phyloP scores from a whole-genome alignment of 2,329 filamentous ascomycete genomes.

The Pseudogymnoascus sp. region DNA sequence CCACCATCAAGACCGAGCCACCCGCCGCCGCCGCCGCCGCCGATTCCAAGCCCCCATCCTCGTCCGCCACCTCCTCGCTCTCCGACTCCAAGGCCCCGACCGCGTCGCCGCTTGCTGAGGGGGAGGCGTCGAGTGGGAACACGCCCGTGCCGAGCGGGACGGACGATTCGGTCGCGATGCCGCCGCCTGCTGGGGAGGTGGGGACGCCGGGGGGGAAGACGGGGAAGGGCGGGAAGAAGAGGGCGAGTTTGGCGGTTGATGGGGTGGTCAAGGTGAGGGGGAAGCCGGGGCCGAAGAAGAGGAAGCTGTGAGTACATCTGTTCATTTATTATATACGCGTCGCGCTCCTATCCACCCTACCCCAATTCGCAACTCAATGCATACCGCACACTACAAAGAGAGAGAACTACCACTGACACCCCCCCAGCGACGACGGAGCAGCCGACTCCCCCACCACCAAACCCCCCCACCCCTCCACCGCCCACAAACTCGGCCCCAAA shows the following conservation, averaged over 20 bases:
- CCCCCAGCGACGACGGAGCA: slow-evolving; percentile 50
- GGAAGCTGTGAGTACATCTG: slow-evolving; percentile 67
- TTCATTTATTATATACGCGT: slow-evolving; percentile 1
- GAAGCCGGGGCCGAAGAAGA: slow-evolving; percentile 96
- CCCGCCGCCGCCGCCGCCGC: not conserved
- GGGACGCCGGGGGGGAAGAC: slow-evolving; percentile 44
- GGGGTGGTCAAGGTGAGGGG: slow-evolving; percentile 61
- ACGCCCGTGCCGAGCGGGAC: slow-evolving; percentile 50
- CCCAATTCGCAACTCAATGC: not conserved
- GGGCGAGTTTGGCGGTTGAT: slow-evolving; percentile 52
- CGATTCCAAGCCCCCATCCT: not conserved
- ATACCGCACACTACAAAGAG: not conserved
- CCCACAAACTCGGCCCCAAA: slow-evolving; percentile 86
- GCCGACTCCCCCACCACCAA: slow-evolving; percentile 46
- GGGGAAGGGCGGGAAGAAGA: slow-evolving; percentile 47
- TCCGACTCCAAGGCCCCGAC: not conserved
- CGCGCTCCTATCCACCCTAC: not conserved
- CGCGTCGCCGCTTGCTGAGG: not conserved
- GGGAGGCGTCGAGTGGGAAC: slow-evolving; percentile 41
- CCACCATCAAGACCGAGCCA: not conserved
- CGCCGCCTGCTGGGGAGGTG: slow-evolving; percentile 46
- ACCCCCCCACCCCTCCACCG: slow-evolving; percentile 27
- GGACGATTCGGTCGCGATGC: slow-evolving; percentile 48
- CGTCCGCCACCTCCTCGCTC: not conserved
- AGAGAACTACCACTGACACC: slow-evolving; percentile 25